Evolutionary conservation across 345 rosid species (phyloP), one percentile per base, ranked within the genome.

Genomic region (Linum trigynum): DNA sequence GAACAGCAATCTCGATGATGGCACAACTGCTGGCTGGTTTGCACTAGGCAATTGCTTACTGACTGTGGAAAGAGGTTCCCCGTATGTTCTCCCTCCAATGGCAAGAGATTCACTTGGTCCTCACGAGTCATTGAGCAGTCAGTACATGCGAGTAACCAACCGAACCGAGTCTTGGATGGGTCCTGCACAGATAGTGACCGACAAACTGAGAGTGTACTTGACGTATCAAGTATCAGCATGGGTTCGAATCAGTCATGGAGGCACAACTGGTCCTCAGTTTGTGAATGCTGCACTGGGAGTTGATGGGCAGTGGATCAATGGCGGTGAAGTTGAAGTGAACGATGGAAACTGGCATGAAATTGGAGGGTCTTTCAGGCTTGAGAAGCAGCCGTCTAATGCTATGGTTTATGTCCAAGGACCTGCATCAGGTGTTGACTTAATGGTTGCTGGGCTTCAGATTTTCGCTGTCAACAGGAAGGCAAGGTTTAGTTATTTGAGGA

Each of bases 341-440:
- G 65, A 62, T 62, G 65, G 42, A 6, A 62, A 62, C n/a, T 62
- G 65, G 65, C 65, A 62, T 39, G 65, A 62, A 17, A 41, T 62
- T 23, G 65, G 50, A n/a, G 65, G 65, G 5, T 38, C 65, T 0
- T 39, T 62, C 35, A 62, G 65, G 5, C 40, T 62, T 14, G 65
- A 62, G 65, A 62, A 62, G 17, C 65, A 62, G 42, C 65, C 65
- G n/a, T 62, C 51, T 39, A 39, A 62, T 14, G 65, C 32, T 8
- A n/a, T 62, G 65, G 65, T 39, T 62, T 62, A 62, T 39, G 65
- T 62, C 51, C 65, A 62, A 62, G 65, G 65, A 12, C 65, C 65
- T 6, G 40, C 51, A 5, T 38, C 65, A 39, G 51, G 65, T 62
- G 35, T 62, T 62, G 65, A 62, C 16, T 62, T 62, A 41, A 62